These are phyloP conservation scores for Silene vulgaris DNA, from an alignment of 179 eudicot species.

Conservation along the genomic window DNA sequence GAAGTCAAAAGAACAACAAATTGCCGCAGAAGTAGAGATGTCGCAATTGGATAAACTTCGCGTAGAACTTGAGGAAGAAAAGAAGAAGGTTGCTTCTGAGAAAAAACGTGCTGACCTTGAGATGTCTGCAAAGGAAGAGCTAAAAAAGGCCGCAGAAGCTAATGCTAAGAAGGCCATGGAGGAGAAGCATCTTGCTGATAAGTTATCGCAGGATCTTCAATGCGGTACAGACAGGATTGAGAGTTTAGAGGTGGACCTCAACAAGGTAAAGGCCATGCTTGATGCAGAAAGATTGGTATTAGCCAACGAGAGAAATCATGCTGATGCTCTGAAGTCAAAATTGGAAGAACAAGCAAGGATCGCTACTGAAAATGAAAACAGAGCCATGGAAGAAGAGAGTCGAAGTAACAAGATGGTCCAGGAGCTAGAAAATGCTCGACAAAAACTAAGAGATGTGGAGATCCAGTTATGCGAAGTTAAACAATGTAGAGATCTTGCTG, in stretches of 20 bases:
- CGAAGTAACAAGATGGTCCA: conserved; percentile 25
- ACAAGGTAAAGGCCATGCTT: conserved; percentile 26
- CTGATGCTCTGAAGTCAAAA: conserved; percentile 37
- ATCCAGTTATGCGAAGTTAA: conserved; percentile 32
- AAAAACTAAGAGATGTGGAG: conserved; percentile 35
- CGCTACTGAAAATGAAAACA: conserved; percentile 33
- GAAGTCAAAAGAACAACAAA: conserved; percentile 20
- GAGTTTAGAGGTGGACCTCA: conserved; percentile 23
- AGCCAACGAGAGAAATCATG: conserved; percentile 32
- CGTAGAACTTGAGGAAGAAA: conserved; percentile 44
- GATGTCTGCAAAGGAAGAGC: conserved; percentile 39
- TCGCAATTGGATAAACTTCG: conserved; percentile 31
- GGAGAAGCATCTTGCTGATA: conserved; percentile 31
- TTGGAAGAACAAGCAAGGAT: conserved; percentile 40
- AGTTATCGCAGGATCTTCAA: conserved; percentile 22
- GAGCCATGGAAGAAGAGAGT: conserved; percentile 26
- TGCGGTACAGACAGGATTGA: conserved; percentile 13
- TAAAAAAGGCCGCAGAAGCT: conserved; percentile 37
- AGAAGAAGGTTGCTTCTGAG: conserved; percentile 42
- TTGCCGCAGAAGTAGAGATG: conserved; percentile 31
- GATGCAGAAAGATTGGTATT: conserved; percentile 42
- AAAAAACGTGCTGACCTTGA: conserved; percentile 40
- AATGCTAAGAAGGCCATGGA: conserved; percentile 47
- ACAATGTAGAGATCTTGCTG: conserved; percentile 24
- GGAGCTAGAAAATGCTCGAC: conserved; percentile 25